phyloP scores from a whole-genome alignment of 345 rosid genomes.

The Stellera chamaejasme region DNA sequence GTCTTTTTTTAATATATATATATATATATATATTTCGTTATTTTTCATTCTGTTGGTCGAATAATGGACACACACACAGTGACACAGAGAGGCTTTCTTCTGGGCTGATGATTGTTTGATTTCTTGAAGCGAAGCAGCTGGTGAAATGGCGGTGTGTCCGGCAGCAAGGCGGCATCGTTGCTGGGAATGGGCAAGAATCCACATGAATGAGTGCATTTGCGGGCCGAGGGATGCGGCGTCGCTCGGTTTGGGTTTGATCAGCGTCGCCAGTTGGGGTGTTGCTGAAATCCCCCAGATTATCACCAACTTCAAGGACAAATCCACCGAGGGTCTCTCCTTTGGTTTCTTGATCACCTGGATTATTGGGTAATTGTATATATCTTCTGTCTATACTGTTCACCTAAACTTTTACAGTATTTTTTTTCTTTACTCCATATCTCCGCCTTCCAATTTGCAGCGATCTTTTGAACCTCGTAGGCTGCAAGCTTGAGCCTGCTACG shows the following conservation, averaged over 20 bases:
- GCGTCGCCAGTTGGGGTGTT: slow-evolving; percentile 73
- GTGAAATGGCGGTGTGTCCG: too few relatives aligned
- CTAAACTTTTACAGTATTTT: neutral
- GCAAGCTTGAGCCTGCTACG: slow-evolving; percentile 80
- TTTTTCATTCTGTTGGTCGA: too few relatives aligned
- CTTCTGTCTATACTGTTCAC: neutral
- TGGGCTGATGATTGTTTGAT: too few relatives aligned
- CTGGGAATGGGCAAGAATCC: slow-evolving; percentile 36
- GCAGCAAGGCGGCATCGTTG: slow-evolving; percentile 23
- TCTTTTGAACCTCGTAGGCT: slow-evolving; percentile 70
- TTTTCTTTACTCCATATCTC: neutral
- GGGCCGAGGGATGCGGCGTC: slow-evolving; percentile 41
- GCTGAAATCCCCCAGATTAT: slow-evolving; percentile 82
- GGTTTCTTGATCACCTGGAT: slow-evolving; percentile 78
- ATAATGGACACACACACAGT: too few relatives aligned
- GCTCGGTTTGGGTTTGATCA: slow-evolving; percentile 47
- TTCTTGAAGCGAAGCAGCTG: too few relatives aligned
- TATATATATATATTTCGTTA: too few relatives aligned
- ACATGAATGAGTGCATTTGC: slow-evolving; percentile 44
- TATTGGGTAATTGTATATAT: slow-evolving; percentile 43
- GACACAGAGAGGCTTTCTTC: too few relatives aligned
- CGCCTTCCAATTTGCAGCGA: slow-evolving; percentile 34
- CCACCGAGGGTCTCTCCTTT: slow-evolving; percentile 70
- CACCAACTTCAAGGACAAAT: slow-evolving; percentile 61
- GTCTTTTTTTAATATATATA: too few relatives aligned